Conservation (phyloP, 2,329 filamentous ascomycete genomes). For the Mariannaea elegans region DNA sequence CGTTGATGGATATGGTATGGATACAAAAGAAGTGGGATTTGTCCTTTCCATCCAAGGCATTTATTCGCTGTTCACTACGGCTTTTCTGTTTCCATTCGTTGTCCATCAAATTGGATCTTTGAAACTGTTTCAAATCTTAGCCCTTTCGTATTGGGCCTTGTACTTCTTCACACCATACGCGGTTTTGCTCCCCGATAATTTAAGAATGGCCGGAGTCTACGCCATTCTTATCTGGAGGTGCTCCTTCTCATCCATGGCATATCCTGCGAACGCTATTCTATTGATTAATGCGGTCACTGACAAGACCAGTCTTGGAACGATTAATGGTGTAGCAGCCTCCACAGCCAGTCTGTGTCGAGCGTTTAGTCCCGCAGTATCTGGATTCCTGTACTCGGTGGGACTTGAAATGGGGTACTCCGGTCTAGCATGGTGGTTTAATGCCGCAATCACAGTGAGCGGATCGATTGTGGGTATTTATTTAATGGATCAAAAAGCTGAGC, state of each 20-base stretch:
- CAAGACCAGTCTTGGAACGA: conserved; percentile 83
- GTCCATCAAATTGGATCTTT: conserved; percentile 80
- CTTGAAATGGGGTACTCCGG: conserved; percentile 84
- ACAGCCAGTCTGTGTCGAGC: conserved; percentile 89
- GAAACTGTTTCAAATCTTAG: conserved; percentile 81
- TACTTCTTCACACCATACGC: conserved; percentile 92
- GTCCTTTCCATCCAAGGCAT: conserved; percentile 89
- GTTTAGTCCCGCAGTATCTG: conserved; percentile 88
- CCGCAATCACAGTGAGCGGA: not conserved
- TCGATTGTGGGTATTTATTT: conserved; percentile 6
- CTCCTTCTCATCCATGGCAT: conserved; percentile 88
- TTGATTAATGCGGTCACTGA: conserved; percentile 88
- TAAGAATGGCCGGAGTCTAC: conserved; percentile 80
- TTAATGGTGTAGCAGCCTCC: conserved; percentile 92
- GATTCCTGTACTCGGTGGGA: conserved; percentile 83
- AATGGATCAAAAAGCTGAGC: not conserved
- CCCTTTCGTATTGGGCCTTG: conserved; percentile 84
- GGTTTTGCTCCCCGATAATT: conserved; percentile 76
- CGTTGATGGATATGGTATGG: conserved; percentile 83
- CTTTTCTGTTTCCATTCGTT: conserved; percentile 83
- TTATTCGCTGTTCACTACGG: conserved; percentile 87
- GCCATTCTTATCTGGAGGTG: conserved; percentile 88
- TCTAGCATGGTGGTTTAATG: conserved; percentile 92
- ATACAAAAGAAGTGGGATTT: conserved; percentile 84
- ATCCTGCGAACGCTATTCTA: conserved; percentile 89